A percentile compares a stretch with the other conserved stretches of the same genome.
These are phyloP conservation scores for Macroventuria anomochaeta DNA, from an alignment of 2,329 filamentous ascomycete species.

Conservation along the genomic window DNA sequence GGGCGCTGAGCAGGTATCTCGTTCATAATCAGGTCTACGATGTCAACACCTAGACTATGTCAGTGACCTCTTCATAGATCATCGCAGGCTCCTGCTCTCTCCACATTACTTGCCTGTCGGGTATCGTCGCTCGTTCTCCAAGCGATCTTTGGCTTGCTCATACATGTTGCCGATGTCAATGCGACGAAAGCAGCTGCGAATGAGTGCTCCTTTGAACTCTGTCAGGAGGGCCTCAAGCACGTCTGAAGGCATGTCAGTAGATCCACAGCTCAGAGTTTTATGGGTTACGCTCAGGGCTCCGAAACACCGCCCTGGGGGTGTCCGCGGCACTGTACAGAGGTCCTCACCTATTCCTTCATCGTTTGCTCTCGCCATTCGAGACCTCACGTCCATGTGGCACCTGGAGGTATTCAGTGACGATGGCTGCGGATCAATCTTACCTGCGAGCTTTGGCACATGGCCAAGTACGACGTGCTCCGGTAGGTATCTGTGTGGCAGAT, in stretches of 20 bases:
- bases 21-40: conserved; percentile 40
- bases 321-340: no score
- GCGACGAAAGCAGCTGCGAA: conserved; percentile 27
- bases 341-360: conserved; percentile 35
- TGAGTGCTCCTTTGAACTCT: conserved; percentile 27
- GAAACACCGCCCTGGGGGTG: no score
- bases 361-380: conserved; percentile 34
- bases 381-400: conserved; percentile 25
- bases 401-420: conserved; percentile 4
- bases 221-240: conserved; percentile 36
- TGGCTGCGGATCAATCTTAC: conserved; percentile 22
- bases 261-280: no score
- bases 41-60: conserved; percentile 24
- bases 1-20: conserved; percentile 7
- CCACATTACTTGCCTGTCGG: conserved; percentile 20
- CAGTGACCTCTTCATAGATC: background rate
- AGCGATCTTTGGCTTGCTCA: conserved; percentile 17
- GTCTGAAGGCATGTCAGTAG: conserved; percentile 21
- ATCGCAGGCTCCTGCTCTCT: background rate
- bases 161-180: conserved; percentile 26
- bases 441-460: conserved; percentile 23
- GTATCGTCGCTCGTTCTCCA: conserved; percentile 27
- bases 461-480: conserved; percentile 36
- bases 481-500: conserved; percentile 33
- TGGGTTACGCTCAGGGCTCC: background rate